phyloP scores from a whole-genome alignment of 305 asterid genomes.

The Fraxinus dipetala region DNA sequence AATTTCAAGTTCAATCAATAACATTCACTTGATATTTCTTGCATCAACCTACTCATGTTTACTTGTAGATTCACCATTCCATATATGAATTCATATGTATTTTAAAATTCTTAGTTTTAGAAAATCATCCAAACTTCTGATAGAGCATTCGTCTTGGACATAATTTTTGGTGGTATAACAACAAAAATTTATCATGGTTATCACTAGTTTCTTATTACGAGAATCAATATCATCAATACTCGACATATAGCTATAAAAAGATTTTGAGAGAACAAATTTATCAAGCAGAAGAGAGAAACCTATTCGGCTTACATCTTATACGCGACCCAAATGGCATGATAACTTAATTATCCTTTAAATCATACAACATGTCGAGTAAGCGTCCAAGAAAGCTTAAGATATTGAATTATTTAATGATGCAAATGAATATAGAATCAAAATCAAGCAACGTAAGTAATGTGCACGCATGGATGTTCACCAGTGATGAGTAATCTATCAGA shows the following conservation, averaged over 20 bases:
- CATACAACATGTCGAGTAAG: neutral
- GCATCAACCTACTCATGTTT: neutral
- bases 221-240: neutral
- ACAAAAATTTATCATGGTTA: neutral
- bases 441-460: neutral
- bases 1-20: neutral
- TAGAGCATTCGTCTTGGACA: neutral
- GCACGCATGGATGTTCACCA: slow-evolving; percentile 10
- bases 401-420: neutral
- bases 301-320: no score
- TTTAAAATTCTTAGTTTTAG: neutral
- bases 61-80: neutral
- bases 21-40: neutral
- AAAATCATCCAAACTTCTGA: neutral
- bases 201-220: neutral
- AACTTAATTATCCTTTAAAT: neutral
- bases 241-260: neutral
- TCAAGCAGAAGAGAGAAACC: neutral
- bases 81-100: neutral
- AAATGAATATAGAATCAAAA: no score
- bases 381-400: neutral
- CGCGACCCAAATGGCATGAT: neutral
- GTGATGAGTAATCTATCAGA: neutral
- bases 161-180: neutral
- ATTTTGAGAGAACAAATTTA: no score